Evolutionary conservation across 1,284 basidiomycete genomes (phyloP).

Genomic region (Leccinum ambiguum): DNA sequence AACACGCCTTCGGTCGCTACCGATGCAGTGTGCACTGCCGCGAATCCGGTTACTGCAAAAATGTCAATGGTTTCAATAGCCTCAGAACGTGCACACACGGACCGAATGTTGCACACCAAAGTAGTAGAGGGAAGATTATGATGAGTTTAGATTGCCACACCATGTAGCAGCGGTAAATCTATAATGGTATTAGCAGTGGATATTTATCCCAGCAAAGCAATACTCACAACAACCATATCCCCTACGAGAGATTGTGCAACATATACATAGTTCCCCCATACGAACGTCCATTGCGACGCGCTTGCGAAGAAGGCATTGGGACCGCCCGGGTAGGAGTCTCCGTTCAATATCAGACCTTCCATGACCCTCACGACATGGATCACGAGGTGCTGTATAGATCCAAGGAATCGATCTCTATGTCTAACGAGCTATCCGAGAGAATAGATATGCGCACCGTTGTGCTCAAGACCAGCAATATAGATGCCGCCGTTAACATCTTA

Average conservation of each 20-base stretch:
- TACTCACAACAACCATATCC: slow-evolving; percentile 1
- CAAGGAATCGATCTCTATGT: neutral
- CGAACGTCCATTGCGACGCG: slow-evolving; percentile 6
- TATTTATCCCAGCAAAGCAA: neutral
- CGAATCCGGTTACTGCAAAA: slow-evolving; percentile 4
- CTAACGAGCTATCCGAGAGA: neutral
- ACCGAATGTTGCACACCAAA: neutral
- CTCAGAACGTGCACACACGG: neutral
- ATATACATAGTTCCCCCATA: neutral
- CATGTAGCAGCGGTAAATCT: slow-evolving; percentile 5
- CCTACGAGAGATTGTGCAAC: neutral
- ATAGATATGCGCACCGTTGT: slow-evolving; percentile 13
- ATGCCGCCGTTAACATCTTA: slow-evolving; percentile 17
- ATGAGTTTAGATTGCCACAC: slow-evolving; percentile 3
- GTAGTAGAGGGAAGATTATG: neutral
- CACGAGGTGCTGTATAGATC: slow-evolving; percentile 2
- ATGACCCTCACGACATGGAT: slow-evolving; percentile 2
- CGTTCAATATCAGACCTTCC: slow-evolving; percentile 1
- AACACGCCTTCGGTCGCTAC: neutral
- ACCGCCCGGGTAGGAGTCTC: neutral
- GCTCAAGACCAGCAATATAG: slow-evolving; percentile 18
- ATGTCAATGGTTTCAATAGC: neutral
- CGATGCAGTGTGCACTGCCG: neutral
- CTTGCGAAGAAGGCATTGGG: neutral
- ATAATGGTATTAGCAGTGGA: neutral